A percentile compares a stretch with the other conserved stretches of the same genome.
Evolutionary conservation across 129 eudicot genomes (phyloP).

Genomic region (Arctium minus): DNA sequence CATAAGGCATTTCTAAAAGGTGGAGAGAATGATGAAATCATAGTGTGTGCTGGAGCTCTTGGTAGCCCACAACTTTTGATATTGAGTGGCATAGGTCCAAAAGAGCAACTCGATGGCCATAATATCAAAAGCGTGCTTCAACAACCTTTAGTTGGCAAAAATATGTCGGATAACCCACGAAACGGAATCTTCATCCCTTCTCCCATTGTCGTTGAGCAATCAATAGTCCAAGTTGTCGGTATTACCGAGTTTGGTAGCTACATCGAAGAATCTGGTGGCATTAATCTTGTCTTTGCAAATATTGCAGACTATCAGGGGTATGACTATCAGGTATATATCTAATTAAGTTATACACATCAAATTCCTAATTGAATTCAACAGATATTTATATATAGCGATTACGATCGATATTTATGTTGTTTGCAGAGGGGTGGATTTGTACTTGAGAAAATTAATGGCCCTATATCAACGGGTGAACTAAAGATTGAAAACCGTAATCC

Average conservation of each 20-base stretch:
- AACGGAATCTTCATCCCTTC: background rate
- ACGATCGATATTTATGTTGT: background rate
- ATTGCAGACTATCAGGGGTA: background rate
- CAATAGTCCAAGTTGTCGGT: background rate
- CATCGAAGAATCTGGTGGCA: background rate
- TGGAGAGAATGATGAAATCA: background rate
- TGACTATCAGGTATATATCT: background rate
- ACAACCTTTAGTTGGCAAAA: background rate
- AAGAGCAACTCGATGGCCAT: conserved; percentile 18
- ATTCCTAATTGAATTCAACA: too few species aligned
- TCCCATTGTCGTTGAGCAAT: background rate
- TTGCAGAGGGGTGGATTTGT: conserved; percentile 74
- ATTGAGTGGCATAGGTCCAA: background rate
- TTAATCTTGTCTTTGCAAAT: conserved; percentile 29
- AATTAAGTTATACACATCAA: background rate
- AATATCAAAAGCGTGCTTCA: background rate
- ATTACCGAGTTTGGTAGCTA: background rate
- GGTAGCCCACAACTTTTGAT: background rate
- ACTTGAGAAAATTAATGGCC: conserved; percentile 62
- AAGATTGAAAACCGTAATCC: conserved; percentile 35
- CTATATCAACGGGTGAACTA: conserved; percentile 62
- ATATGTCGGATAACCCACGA: background rate
- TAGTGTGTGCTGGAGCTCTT: background rate
- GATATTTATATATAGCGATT: too few species aligned
- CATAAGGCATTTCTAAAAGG: conserved; percentile 34